phyloP scores from a whole-genome alignment of 768 basidiomycete genomes.

The Macrolepiota fuliginosa region DNA sequence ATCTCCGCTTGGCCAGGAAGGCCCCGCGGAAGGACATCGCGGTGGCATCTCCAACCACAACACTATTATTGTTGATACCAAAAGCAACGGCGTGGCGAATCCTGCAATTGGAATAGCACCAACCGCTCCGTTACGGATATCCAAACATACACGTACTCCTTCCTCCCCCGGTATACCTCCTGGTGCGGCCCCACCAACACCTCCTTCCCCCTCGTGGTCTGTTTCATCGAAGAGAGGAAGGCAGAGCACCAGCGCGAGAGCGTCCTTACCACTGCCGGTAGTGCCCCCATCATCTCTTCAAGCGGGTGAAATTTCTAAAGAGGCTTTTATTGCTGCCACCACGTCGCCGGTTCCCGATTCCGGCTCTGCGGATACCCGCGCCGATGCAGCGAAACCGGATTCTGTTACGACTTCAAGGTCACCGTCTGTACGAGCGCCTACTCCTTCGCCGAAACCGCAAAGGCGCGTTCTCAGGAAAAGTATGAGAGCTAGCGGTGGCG shows the following conservation, averaged over 20 bases:
- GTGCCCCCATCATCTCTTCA: neutral
- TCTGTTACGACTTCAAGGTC: too few species aligned
- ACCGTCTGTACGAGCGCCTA: too few species aligned
- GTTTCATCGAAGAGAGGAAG: neutral
- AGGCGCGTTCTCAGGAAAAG: too few species aligned
- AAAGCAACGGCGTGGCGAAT: neutral
- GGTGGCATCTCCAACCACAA: neutral
- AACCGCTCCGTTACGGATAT: neutral
- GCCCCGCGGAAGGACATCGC: neutral
- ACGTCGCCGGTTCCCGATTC: too few species aligned
- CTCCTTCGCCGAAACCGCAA: too few species aligned
- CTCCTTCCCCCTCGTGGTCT: neutral
- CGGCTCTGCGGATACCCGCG: too few species aligned
- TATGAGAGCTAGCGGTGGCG: too few species aligned
- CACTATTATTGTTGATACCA: neutral
- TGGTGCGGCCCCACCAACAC: neutral
- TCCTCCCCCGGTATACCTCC: neutral
- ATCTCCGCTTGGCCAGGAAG: neutral
- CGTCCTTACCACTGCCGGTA: neutral
- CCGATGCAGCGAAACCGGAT: too few species aligned
- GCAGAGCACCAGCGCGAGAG: neutral
- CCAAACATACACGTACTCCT: neutral
- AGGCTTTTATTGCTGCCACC: neutral
- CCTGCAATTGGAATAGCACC: neutral
- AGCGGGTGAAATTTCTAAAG: neutral